phyloP scores from a whole-genome alignment of 176 grass and related monocot genomes.

The Oryza coarctata region DNA sequence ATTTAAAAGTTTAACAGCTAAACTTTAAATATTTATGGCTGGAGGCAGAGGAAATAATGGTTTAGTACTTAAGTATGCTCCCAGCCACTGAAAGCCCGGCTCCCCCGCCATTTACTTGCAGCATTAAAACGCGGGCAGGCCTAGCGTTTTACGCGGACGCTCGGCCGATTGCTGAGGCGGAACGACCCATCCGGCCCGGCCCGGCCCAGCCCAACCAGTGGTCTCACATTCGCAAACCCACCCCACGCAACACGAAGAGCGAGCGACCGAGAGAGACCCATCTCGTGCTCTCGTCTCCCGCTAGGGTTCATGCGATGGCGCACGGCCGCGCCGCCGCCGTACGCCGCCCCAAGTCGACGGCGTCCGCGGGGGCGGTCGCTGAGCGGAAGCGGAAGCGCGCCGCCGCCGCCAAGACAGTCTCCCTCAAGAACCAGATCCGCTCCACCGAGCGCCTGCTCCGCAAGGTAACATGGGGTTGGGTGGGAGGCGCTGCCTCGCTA shows the following conservation, averaged over 20 bases:
- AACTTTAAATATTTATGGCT: too few relatives aligned
- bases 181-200: background rate
- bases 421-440: conserved; percentile 94
- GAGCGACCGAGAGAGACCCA: background rate
- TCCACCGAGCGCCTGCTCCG: conserved; percentile 89
- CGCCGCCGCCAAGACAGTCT: conserved; percentile 51
- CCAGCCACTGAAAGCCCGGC: too few relatives aligned
- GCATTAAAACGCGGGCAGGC: background rate
- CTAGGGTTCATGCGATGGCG: conserved; percentile 71
- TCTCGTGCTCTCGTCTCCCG: background rate
- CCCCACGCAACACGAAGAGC: too few relatives aligned
- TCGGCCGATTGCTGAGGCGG: too few relatives aligned
- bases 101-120: background rate
- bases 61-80: too few relatives aligned
- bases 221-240: too few relatives aligned
- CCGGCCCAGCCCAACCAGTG: conserved; percentile 16
- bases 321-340: conserved; percentile 61
- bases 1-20: too few relatives aligned
- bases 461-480: conserved; percentile 52
- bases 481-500: background rate
- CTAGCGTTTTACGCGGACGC: background rate
- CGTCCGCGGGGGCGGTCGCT: conserved; percentile 17
- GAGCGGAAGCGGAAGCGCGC: conserved; percentile 60
- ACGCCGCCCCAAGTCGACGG: conserved; percentile 43
- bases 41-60: too few relatives aligned